phyloP scores from a whole-genome alignment of 2,329 filamentous ascomycete genomes.

The Sporothrix pallida region DNA sequence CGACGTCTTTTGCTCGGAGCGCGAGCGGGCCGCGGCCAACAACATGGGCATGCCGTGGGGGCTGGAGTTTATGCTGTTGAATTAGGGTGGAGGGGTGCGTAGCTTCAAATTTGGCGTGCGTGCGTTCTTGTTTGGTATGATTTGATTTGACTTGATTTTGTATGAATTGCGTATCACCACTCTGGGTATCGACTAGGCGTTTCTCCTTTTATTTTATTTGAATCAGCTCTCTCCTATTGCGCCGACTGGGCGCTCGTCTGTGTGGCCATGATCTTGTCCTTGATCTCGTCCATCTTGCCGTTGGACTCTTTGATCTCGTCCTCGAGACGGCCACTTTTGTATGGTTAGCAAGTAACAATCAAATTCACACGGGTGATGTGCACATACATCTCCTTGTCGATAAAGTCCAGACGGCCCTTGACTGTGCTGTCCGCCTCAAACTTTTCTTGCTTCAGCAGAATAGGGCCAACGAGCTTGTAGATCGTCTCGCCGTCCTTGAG shows the following conservation, averaged over 20 bases:
- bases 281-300: conserved; percentile 63
- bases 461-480: conserved; percentile 93
- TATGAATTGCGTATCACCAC: conserved; percentile 18
- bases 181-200: conserved; percentile 25
- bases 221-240: background rate
- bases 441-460: conserved; percentile 93
- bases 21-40: conserved; percentile 43
- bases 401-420: conserved; percentile 88
- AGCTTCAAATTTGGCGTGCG: background rate
- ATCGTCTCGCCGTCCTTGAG: conserved; percentile 84
- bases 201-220: background rate
- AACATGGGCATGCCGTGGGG: conserved; percentile 49
- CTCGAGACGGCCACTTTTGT: conserved; percentile 49
- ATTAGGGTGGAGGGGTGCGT: conserved; percentile 39
- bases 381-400: conserved; percentile 84
- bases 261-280: conserved; percentile 63
- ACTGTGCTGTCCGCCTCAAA: conserved; percentile 89
- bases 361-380: background rate
- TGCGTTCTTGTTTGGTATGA: background rate
- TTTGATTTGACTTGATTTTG: background rate
- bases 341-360: background rate
- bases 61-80: conserved; percentile 48
- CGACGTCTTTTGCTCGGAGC: conserved; percentile 42
- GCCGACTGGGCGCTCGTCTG: conserved; percentile 57
- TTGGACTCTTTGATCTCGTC: conserved; percentile 61